Evolutionary conservation across 192 early-diverging fungal genomes (phyloP), one percentile per base, ranked within the genome.

Genomic region (Geosiphon pyriformis): DNA sequence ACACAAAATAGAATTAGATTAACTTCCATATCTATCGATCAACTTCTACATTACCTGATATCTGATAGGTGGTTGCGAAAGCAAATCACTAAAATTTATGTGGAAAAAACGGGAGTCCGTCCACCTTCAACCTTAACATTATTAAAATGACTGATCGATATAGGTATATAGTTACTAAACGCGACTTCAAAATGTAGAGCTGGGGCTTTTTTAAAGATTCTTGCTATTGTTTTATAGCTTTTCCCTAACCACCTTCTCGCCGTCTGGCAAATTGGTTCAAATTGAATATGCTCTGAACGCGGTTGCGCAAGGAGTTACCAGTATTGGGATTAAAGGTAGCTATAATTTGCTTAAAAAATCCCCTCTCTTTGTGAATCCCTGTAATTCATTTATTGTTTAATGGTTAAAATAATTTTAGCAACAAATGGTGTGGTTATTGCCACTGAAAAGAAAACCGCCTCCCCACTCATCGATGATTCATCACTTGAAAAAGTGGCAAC

Each of bases 161-260:
- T 34, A 63, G 61, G 61, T 63, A 1, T 50, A 8, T 48, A 34
- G 6, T 27, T 33, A n/a, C n/a, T n/a, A n/a, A n/a, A n/a, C n/a
- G n/a, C n/a, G n/a, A n/a, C n/a, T n/a, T n/a, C n/a, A n/a, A n/a
- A n/a, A n/a, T n/a, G n/a, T n/a, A n/a, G n/a, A n/a, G n/a, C n/a
- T n/a, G n/a, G n/a, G n/a, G n/a, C n/a, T n/a, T n/a, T n/a, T n/a
- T n/a, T n/a, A n/a, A n/a, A n/a, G n/a, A n/a, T n/a, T n/a, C n/a
- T n/a, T n/a, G n/a, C n/a, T n/a, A n/a, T n/a, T n/a, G n/a, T n/a
- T n/a, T n/a, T n/a, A 42, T 63, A 92, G 92, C 55, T 99, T 99
- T 83, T 98, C 95, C 34, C 87, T 99, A 60, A 99, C 97, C 23
- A 99, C 97, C 47, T 99, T 99, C 87, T 94, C 95, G 72, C 95